phyloP scores from a whole-genome alignment of 2,329 filamentous ascomycete genomes.

The Diplodia mutila region DNA sequence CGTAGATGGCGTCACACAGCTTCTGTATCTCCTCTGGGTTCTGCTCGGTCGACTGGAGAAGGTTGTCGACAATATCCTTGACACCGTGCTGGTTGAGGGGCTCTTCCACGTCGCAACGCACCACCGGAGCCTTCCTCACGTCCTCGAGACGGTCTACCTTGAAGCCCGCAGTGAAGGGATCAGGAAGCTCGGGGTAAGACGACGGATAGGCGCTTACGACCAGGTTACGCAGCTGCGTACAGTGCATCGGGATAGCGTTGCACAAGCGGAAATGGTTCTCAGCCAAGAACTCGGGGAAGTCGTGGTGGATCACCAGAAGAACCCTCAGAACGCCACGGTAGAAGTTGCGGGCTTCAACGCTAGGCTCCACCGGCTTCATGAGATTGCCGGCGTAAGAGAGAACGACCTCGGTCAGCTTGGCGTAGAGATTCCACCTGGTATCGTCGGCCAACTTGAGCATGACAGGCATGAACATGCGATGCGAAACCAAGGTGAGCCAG shows the following conservation, averaged over 20 bases:
- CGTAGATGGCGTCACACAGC: conserved; percentile 73
- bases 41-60: conserved; percentile 58
- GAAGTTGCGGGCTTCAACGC: conserved; percentile 74
- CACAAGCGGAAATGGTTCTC: conserved; percentile 84
- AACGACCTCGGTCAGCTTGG: conserved; percentile 72
- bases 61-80: conserved; percentile 56
- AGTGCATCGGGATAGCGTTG: conserved; percentile 79
- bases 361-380: conserved; percentile 72
- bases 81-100: conserved; percentile 56
- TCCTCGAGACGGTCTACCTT: conserved; percentile 80
- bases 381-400: conserved; percentile 77
- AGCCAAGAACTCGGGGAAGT: conserved; percentile 90
- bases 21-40: conserved; percentile 75
- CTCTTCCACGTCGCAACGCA: conserved; percentile 65
- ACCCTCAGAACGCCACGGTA: conserved; percentile 85
- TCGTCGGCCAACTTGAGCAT: conserved; percentile 71
- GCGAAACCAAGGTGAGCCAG: conserved; percentile 82
- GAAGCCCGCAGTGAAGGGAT: conserved; percentile 72
- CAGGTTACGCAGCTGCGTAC: conserved; percentile 85
- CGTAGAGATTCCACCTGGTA: conserved; percentile 75
- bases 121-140: conserved; percentile 67
- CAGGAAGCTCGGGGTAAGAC: conserved; percentile 70
- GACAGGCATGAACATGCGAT: conserved; percentile 80
- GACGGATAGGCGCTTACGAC: conserved; percentile 80
- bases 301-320: conserved; percentile 83